Evolutionary conservation across 2,329 filamentous ascomycete genomes (phyloP).

Genomic region (Zymoseptoria tritici): DNA sequence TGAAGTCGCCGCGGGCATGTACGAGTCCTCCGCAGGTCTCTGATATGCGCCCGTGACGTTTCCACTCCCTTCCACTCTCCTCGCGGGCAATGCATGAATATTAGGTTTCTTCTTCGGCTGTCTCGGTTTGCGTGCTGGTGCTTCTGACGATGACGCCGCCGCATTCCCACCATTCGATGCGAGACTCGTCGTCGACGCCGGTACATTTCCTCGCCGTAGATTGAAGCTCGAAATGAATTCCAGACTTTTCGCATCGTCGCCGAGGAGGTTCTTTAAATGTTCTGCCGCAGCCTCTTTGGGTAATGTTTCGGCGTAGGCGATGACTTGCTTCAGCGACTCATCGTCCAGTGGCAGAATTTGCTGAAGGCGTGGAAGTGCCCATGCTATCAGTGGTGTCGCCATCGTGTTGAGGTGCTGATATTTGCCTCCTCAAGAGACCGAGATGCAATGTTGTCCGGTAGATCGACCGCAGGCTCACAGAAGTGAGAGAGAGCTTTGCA

Average conservation of each 20-base stretch:
- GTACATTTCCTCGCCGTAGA: slow-evolving; percentile 45
- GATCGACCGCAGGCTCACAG: not conserved
- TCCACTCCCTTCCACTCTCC: slow-evolving; percentile 51
- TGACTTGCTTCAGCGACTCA: slow-evolving; percentile 72
- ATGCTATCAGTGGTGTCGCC: slow-evolving; percentile 30
- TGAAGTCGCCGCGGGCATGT: slow-evolving; percentile 52
- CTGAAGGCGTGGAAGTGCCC: slow-evolving; percentile 65
- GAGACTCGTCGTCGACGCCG: slow-evolving; percentile 6
- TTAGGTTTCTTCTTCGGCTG: slow-evolving; percentile 38
- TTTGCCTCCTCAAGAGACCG: not conserved
- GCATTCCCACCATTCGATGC: slow-evolving; percentile 1
- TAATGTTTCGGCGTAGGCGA: slow-evolving; percentile 72
- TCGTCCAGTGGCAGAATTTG: slow-evolving; percentile 78
- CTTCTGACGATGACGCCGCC: slow-evolving; percentile 15
- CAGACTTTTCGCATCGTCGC: slow-evolving; percentile 68
- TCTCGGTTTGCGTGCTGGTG: slow-evolving; percentile 11
- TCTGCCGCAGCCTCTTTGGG: slow-evolving; percentile 70
- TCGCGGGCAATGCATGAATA: slow-evolving; percentile 31
- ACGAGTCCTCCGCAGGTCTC: slow-evolving; percentile 69
- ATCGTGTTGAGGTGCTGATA: slow-evolving; percentile 8
- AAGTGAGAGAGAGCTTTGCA: not conserved
- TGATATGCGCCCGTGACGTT: slow-evolving; percentile 63
- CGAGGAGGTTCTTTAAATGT: slow-evolving; percentile 81
- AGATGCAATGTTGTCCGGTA: not conserved
- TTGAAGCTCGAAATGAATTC: slow-evolving; percentile 73